Conservation (phyloP, 148 eudicot species). For the Polygonum maritimum region DNA sequence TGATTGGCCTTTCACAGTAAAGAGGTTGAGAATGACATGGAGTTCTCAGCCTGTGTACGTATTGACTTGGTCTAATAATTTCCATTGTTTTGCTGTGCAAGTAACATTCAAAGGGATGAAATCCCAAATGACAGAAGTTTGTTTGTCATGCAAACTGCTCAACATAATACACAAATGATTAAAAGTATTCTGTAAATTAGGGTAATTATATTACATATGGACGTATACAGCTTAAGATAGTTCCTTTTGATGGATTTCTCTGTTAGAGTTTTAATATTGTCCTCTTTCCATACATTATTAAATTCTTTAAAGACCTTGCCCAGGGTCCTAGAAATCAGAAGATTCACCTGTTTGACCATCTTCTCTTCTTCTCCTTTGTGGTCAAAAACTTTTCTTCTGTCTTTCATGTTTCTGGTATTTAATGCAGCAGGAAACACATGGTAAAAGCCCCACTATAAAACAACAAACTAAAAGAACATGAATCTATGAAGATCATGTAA, state of each 20-base stretch:
- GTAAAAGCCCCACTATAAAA: not conserved
- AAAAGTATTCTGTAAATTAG: not conserved
- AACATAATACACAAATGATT: not conserved
- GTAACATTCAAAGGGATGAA: not conserved
- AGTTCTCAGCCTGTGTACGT: not conserved
- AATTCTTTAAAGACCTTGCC: not conserved
- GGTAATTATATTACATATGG: not conserved
- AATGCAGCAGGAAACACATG: not conserved
- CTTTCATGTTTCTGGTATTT: not conserved
- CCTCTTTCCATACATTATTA: not conserved
- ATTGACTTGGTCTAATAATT: not conserved
- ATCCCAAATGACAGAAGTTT: not conserved
- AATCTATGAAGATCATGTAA: not conserved
- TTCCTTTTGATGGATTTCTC: not conserved
- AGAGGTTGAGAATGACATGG: not conserved
- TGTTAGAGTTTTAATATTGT: not conserved
- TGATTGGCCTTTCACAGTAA: not conserved
- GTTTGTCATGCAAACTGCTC: too few relatives aligned
- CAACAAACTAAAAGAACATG: not conserved
- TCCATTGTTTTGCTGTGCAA: not conserved
- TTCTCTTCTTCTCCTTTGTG: not conserved
- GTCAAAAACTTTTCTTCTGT: not conserved
- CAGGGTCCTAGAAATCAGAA: not conserved
- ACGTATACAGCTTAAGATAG: not conserved
- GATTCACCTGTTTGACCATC: not conserved